Base-by-base conservation (phyloP, 495 filamentous ascomycete species). In the Penicillium maclennaniae region DNA sequence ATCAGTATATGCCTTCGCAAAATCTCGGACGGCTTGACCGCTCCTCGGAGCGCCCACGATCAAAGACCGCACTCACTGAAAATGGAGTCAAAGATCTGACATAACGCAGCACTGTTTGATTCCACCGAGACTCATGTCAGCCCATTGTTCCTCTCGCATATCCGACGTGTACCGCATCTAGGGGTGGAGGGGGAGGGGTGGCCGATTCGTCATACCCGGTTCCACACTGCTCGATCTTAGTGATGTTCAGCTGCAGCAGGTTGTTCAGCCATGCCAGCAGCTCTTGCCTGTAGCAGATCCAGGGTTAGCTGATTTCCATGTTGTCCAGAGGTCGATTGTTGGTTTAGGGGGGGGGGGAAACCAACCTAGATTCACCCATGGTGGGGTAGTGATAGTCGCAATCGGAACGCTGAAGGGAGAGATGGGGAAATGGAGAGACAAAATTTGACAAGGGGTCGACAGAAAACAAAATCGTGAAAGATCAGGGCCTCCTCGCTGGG, bases 221-320 rank as follows among this genome's bases (percentile, higher is more conserved):
- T 61, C 93, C 93, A 72, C 93, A 97, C 79, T 98, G 95, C 74
- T 98, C 93, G 68, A 98, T 87, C 74, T 96, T 97, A 67, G 92
- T 97, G 52, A 98, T 83, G 75, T 97, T 97, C 59, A 97, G 83
- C 77, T 95, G 89, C 49, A 98, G 84, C 47, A 97, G 89, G 80
- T 87, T 90, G 80, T 98, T 98, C 61, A 98, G 75, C 93, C 93
- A 98, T 74, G 86, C 84, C 54, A 98, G 81, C 54, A 98, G 84
- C 75, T 98, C 93, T 74, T 98, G 93, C 79, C 93, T 98, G 54
- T 26, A 49, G 16, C 19, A n/a, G 16, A 31, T 49, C 2, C 36
- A n/a, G 42, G 6, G 40, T 61, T 49, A 58, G 51, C 41, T 9
- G 38, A 27, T 16, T 26, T 43, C 49, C 26, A 31, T 40, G 40